Percentiles rank a stretch among this genome's conserved stretches.
Conservation (phyloP, 2,329 filamentous ascomycete species). For the Aspergillus hortae region DNA sequence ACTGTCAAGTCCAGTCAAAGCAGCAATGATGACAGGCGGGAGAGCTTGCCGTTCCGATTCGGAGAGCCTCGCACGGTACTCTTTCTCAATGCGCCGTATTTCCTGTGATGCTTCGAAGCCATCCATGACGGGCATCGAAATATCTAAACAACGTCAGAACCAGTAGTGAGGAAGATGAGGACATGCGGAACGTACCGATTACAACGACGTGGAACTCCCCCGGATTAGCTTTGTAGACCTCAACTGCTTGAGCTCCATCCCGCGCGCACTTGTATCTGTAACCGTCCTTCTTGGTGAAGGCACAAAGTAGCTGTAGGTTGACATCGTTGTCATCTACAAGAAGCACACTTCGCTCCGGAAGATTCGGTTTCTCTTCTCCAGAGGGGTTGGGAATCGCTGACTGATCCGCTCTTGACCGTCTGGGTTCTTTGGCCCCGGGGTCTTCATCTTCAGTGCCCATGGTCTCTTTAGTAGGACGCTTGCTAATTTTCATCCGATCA, state of each 20-base stretch:
- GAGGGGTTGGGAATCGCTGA: conserved; percentile 23
- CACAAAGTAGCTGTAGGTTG: conserved; percentile 22
- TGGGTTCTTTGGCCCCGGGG: too few relatives aligned
- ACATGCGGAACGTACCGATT: conserved; percentile 15
- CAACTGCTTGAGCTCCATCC: conserved; percentile 32
- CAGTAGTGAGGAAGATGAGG: conserved; percentile 11
- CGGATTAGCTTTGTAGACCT: conserved; percentile 10
- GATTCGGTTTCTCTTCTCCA: conserved; percentile 11
- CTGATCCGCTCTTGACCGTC: too few relatives aligned
- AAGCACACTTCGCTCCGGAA: conserved; percentile 13
- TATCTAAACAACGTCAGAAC: conserved; percentile 24
- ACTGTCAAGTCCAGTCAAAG: conserved; percentile 30
- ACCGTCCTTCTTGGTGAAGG: conserved; percentile 16
- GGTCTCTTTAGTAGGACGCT: conserved; percentile 18
- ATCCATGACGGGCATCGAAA: conserved; percentile 35
- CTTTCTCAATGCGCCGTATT: conserved; percentile 25
- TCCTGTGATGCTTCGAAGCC: conserved; percentile 7
- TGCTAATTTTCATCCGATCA: conserved; percentile 20
- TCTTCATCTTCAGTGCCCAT: not conserved
- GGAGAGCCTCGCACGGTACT: conserved; percentile 10
- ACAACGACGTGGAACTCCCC: conserved; percentile 20
- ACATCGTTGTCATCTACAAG: conserved; percentile 39
- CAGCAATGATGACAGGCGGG: conserved; percentile 19
- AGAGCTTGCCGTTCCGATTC: not conserved
- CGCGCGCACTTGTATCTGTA: conserved; percentile 28